Evolutionary conservation across 495 filamentous ascomycete genomes (phyloP).

Genomic region (Melanomma pulvis-pyrius): DNA sequence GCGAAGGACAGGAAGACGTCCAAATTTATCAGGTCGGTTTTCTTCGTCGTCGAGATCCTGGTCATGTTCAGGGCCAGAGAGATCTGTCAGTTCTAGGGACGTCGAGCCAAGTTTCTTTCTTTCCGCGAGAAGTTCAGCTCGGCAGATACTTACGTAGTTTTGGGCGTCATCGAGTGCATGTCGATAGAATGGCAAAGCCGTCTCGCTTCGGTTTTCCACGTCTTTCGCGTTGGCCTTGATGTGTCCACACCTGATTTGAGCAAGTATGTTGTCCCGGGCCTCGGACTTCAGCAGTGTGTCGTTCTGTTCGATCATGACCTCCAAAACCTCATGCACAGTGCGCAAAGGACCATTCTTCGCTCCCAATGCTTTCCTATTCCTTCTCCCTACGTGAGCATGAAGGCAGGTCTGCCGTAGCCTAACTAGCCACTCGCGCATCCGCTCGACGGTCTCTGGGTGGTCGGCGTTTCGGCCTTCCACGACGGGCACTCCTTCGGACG

Average conservation of each 20-base stretch:
- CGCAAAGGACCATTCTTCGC: constrained; percentile 64
- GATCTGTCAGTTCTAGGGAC: not conserved
- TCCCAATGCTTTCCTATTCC: constrained; percentile 70
- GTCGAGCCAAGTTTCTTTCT: constrained; percentile 38
- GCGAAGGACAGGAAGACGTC: constrained; percentile 59
- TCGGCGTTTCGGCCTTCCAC: constrained; percentile 65
- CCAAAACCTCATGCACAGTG: constrained; percentile 82
- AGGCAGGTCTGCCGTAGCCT: constrained; percentile 81
- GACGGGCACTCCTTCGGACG: constrained; percentile 63
- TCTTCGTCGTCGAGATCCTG: constrained; percentile 49
- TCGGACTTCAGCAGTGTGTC: constrained; percentile 64
- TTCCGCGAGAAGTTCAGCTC: constrained; percentile 61
- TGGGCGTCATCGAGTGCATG: constrained; percentile 58
- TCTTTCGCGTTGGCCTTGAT: constrained; percentile 67
- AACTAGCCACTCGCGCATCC: constrained; percentile 70
- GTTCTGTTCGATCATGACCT: constrained; percentile 85
- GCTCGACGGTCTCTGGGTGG: constrained; percentile 57
- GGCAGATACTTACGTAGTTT: constrained; percentile 63
- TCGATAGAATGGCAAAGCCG: constrained; percentile 70
- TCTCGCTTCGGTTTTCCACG: constrained; percentile 44
- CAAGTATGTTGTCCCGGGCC: constrained; percentile 64
- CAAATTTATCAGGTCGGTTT: constrained; percentile 49
- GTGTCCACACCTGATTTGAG: constrained; percentile 69
- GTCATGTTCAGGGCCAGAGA: constrained; percentile 17
- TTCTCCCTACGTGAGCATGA: constrained; percentile 74